phyloP scores from a whole-genome alignment of 345 rosid genomes.

The Salix suchowensis region DNA sequence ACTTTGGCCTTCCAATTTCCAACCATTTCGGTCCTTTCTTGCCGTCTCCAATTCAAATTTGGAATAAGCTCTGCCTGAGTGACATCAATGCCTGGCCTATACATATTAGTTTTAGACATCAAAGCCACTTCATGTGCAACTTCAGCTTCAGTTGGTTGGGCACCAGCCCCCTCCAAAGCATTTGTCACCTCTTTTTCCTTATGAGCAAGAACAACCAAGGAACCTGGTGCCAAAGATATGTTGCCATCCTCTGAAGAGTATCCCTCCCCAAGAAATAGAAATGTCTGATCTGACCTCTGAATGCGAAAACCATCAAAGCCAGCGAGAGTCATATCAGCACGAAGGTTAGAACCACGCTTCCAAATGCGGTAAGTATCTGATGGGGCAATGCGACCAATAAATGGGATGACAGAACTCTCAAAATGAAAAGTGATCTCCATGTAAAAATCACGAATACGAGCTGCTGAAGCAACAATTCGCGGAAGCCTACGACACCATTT shows the following conservation, averaged over 20 bases:
- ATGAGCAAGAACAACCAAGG: constrained; percentile 84
- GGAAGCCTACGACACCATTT: constrained; percentile 99
- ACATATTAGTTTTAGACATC: constrained; percentile 99
- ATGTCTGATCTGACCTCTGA: constrained; percentile 89
- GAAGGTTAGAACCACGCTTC: constrained; percentile 97
- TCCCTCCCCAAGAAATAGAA: constrained; percentile 89
- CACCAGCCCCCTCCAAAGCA: constrained; percentile 96
- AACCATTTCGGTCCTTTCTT: constrained; percentile 89
- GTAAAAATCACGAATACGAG: constrained; percentile 85
- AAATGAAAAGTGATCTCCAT: constrained; percentile 99
- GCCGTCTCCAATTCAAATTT: constrained; percentile 94
- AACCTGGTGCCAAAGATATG: constrained; percentile 57
- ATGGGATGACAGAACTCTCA: constrained; percentile 96
- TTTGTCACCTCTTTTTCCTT: constrained; percentile 94
- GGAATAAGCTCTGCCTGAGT: constrained; percentile 93
- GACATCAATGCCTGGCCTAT: constrained; percentile 98
- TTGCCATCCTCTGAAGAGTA: constrained; percentile 70
- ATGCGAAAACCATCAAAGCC: constrained; percentile 97
- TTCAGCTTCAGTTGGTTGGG: constrained; percentile 87
- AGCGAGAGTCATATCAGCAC: constrained; percentile 96
- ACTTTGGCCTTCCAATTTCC: constrained; percentile 97
- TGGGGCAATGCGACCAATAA: constrained; percentile 94
- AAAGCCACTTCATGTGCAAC: constrained; percentile 86
- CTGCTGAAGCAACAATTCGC: constrained; percentile 73
- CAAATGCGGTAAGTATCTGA: constrained; percentile 98